phyloP scores from a whole-genome alignment of 495 filamentous ascomycete genomes.

The Extremus antarcticus region DNA sequence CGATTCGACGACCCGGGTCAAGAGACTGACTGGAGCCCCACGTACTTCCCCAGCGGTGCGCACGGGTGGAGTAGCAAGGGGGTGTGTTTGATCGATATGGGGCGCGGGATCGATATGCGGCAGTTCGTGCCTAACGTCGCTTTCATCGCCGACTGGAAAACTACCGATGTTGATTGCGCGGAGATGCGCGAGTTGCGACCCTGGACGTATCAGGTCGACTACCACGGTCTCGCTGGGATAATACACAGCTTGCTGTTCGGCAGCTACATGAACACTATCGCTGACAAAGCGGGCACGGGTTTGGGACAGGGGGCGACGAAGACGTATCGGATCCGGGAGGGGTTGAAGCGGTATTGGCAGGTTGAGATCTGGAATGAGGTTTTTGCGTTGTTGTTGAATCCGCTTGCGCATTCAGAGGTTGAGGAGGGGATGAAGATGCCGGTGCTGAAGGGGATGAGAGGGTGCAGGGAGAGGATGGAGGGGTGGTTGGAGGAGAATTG shows the following conservation, averaged over 20 bases:
- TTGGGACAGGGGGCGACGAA: conserved; percentile 37
- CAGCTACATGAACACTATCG: conserved; percentile 76
- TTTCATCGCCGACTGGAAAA: conserved; percentile 93
- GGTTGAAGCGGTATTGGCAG: conserved; percentile 90
- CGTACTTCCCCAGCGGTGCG: conserved; percentile 59
- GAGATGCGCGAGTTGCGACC: conserved; percentile 87
- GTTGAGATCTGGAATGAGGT: conserved; percentile 73
- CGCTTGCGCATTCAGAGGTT: conserved; percentile 45
- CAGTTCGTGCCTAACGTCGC: conserved; percentile 65
- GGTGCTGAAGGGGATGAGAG: conserved; percentile 52
- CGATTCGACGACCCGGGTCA: conserved; percentile 51
- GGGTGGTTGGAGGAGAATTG: conserved; percentile 66
- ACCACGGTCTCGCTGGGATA: conserved; percentile 79
- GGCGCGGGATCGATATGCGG: conserved; percentile 85
- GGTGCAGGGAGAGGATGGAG: conserved; percentile 71
- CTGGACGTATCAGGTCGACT: conserved; percentile 95
- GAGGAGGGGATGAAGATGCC: conserved; percentile 56
- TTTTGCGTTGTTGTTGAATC: conserved; percentile 84
- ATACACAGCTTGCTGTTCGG: conserved; percentile 84
- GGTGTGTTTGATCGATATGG: conserved; percentile 84
- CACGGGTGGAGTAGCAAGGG: conserved; percentile 76
- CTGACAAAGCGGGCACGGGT: conserved; percentile 25
- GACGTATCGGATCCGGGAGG: conserved; percentile 62
- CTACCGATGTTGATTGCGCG: conserved; percentile 69
- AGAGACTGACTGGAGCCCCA: conserved; percentile 39